A percentile compares a stretch with the other conserved stretches of the same genome.
phyloP scores from a whole-genome alignment of 768 basidiomycete genomes.

The Boletales sp. region DNA sequence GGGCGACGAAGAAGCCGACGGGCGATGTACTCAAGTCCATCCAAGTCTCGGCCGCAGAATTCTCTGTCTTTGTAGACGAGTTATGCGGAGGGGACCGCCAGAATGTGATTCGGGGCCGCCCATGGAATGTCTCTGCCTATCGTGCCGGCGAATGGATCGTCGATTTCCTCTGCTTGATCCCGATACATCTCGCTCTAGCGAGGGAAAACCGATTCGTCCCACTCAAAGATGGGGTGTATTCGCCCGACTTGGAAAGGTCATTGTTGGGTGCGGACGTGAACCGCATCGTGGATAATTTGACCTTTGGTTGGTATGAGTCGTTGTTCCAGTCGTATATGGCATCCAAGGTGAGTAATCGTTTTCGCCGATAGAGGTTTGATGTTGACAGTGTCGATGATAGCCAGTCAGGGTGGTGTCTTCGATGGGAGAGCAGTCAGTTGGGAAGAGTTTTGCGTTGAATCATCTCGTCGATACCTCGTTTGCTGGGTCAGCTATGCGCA shows the following conservation, averaged over 20 bases:
- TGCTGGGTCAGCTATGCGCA: constrained; percentile 64
- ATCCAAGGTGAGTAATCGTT: constrained; percentile 37
- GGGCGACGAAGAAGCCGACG: constrained; percentile 49
- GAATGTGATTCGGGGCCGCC: neutral
- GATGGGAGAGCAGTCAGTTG: constrained; percentile 68
- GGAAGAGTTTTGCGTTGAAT: constrained; percentile 57
- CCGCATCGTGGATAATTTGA: constrained; percentile 51
- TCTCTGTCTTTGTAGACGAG: constrained; percentile 23
- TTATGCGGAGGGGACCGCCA: neutral
- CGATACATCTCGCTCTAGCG: constrained; percentile 60
- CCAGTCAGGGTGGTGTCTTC: constrained; percentile 65
- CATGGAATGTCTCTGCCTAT: constrained; percentile 37
- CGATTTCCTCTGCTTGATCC: constrained; percentile 57
- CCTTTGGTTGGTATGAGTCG: constrained; percentile 65
- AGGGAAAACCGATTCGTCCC: constrained; percentile 60
- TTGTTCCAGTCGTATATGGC: constrained; percentile 62
- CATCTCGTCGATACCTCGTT: constrained; percentile 64
- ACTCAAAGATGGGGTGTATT: constrained; percentile 54
- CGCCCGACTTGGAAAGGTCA: constrained; percentile 45
- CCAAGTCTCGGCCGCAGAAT: constrained; percentile 30
- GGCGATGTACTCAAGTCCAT: constrained; percentile 41
- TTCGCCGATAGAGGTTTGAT: accelerated
- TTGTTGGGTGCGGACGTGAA: constrained; percentile 58
- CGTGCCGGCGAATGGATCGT: constrained; percentile 60
- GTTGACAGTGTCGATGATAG: constrained; percentile 23